Conservation (phyloP, 2,329 filamentous ascomycete species). For the Colletotrichum brevisporum region DNA sequence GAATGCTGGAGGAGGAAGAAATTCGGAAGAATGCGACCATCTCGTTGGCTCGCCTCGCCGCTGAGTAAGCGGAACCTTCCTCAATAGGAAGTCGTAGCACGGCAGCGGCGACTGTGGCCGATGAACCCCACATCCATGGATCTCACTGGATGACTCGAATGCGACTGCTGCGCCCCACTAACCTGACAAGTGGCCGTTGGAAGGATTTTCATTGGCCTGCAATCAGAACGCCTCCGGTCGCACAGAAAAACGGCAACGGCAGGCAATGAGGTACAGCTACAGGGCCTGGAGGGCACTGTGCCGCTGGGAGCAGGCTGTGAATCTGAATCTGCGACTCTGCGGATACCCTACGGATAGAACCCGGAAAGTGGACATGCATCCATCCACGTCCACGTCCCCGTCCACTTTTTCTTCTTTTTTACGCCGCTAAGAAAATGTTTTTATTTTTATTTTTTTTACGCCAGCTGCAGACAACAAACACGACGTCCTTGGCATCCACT, state of each 20-base stretch:
- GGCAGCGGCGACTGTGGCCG: not conserved
- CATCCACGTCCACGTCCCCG: too few species aligned
- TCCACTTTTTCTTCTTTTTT: not conserved
- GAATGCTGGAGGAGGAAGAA: too few species aligned
- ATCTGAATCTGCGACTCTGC: not conserved
- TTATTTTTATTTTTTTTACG: constrained; percentile 10
- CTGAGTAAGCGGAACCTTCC: constrained; percentile 1
- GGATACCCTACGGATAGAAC: not conserved
- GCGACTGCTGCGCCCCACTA: constrained; percentile 5
- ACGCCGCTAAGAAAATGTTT: not conserved
- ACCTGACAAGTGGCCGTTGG: constrained; percentile 18
- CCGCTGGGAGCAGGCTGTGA: too few species aligned
- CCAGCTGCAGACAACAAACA: constrained; percentile 24
- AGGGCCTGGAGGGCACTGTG: not conserved
- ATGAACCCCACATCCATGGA: not conserved
- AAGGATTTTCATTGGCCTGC: constrained; percentile 11
- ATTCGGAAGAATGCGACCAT: too few species aligned
- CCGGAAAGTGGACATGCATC: too few species aligned
- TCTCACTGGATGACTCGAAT: constrained; percentile 35
- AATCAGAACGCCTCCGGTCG: not conserved
- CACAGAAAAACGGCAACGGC: not conserved
- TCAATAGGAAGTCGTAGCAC: not conserved
- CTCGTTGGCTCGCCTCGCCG: constrained; percentile 6
- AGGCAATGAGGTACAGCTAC: not conserved
- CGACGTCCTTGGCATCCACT: not conserved